Conservation (phyloP, 2,329 filamentous ascomycete species). For the Microcyclosporella mali region DNA sequence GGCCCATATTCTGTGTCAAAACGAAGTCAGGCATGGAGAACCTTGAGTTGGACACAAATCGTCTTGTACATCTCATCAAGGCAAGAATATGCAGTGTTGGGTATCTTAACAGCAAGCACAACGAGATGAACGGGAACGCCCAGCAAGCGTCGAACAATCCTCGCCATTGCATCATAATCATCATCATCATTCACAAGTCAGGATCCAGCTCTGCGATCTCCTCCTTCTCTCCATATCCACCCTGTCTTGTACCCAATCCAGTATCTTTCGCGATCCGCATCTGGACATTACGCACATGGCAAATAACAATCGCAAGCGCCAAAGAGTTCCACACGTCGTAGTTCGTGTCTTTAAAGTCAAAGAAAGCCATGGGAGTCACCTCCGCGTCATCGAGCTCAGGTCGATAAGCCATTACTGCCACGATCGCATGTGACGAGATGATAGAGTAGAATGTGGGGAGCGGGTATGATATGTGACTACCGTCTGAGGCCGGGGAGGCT, state of each 20-base stretch:
- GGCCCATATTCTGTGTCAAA: no score
- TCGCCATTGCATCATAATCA: no score
- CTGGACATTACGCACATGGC: conserved; percentile 49
- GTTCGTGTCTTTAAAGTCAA: conserved; percentile 47
- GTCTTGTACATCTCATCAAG: no score
- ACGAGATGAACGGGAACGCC: no score
- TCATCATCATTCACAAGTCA: conserved; percentile 1
- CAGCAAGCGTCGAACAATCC: no score
- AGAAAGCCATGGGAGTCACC: conserved; percentile 40
- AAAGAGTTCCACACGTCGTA: conserved; percentile 58
- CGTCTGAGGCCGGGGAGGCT: conserved; percentile 16
- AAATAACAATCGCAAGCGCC: conserved; percentile 50
- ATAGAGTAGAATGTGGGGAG: conserved; percentile 51
- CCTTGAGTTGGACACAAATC: no score
- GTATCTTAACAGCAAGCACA: no score
- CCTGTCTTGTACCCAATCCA: conserved; percentile 2
- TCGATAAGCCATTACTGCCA: conserved; percentile 49
- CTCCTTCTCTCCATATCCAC: not conserved
- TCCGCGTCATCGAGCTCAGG: conserved; percentile 31
- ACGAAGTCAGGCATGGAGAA: no score
- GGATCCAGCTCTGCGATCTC: not conserved
- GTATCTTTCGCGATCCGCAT: conserved; percentile 37
- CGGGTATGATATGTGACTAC: conserved; percentile 18
- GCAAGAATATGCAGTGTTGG: no score
- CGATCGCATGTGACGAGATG: conserved; percentile 47